Conservation (phyloP, 2,329 filamentous ascomycete species). For the Sporothrix euskadiensis region DNA sequence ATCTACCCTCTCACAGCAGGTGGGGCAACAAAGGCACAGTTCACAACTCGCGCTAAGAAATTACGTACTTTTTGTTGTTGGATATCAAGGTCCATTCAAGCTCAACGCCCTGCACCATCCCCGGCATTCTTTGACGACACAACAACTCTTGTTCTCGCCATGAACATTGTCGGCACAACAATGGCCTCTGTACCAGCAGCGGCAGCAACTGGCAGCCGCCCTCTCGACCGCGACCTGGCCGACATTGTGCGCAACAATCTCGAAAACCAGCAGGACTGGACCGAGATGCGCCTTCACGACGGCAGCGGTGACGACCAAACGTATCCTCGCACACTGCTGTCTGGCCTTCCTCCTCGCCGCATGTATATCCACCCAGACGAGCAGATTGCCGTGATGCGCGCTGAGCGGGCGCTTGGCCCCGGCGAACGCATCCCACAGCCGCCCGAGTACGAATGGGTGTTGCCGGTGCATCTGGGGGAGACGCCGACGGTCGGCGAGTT, state of each 20-base stretch:
- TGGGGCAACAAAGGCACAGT: conserved; percentile 7
- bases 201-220: not conserved
- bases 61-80: not conserved
- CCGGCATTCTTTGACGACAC: not conserved
- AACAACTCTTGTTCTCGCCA: not conserved
- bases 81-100: not conserved
- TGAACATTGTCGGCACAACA: not conserved
- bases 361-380: conserved; percentile 82
- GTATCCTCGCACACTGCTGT: conserved; percentile 63
- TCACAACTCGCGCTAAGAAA: conserved; percentile 4
- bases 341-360: conserved; percentile 69
- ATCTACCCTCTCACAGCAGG: not conserved
- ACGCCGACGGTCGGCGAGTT: conserved; percentile 69
- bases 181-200: not conserved
- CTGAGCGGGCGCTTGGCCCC: conserved; percentile 52
- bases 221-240: conserved; percentile 47
- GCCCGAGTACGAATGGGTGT: conserved; percentile 71
- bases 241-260: conserved; percentile 69
- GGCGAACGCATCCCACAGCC: conserved; percentile 50
- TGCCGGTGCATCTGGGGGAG: conserved; percentile 72
- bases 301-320: conserved; percentile 39
- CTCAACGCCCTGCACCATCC: not conserved
- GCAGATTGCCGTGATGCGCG: conserved; percentile 70
- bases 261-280: conserved; percentile 75
- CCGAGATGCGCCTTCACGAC: conserved; percentile 56